phyloP scores from a whole-genome alignment of 1,139 yeast genomes.

The Blastobotrys raffinosifermentans region DNA sequence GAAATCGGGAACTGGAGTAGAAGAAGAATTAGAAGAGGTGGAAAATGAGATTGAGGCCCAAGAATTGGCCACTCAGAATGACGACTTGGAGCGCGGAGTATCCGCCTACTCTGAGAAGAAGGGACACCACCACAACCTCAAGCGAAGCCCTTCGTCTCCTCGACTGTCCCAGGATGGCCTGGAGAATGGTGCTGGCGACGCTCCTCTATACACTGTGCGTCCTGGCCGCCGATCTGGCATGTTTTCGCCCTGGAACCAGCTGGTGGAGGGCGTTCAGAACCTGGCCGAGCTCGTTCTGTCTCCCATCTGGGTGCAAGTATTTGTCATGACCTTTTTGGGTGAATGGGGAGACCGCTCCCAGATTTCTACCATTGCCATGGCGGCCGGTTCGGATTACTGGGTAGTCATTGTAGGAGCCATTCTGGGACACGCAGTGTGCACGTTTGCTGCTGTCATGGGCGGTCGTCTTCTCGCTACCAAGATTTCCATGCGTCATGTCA shows the following conservation, averaged over 20 bases:
- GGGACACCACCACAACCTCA: slow-evolving; percentile 24
- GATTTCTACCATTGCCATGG: slow-evolving; percentile 97
- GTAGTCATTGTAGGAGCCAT: slow-evolving; percentile 84
- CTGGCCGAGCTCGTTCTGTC: slow-evolving; percentile 63
- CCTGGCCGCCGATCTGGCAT: slow-evolving; percentile 12
- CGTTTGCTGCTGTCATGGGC: slow-evolving; percentile 87
- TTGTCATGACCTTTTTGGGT: slow-evolving; percentile 92
- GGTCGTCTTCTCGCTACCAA: slow-evolving; percentile 86
- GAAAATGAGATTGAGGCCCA: slow-evolving; percentile 82
- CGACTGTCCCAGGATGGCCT: slow-evolving; percentile 29
- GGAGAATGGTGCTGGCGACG: slow-evolving; percentile 23
- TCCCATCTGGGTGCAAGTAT: slow-evolving; percentile 92
- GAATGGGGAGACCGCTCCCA: slow-evolving; percentile 99
- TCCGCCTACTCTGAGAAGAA: slow-evolving; percentile 21
- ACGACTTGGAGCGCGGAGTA: slow-evolving; percentile 54
- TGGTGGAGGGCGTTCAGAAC: slow-evolving; percentile 39
- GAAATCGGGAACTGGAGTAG: slow-evolving; percentile 81
- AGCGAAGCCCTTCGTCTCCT: slow-evolving; percentile 27
- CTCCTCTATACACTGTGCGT: slow-evolving; percentile 19
- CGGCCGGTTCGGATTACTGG: slow-evolving; percentile 94
- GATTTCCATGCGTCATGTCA: slow-evolving; percentile 86
- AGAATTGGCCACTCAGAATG: slow-evolving; percentile 48
- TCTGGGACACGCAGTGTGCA: slow-evolving; percentile 85
- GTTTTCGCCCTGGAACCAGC: slow-evolving; percentile 17
- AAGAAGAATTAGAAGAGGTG: slow-evolving; percentile 93